Conservation (phyloP, 192 early-diverging fungal species). For the Geosiphon pyriformis region DNA sequence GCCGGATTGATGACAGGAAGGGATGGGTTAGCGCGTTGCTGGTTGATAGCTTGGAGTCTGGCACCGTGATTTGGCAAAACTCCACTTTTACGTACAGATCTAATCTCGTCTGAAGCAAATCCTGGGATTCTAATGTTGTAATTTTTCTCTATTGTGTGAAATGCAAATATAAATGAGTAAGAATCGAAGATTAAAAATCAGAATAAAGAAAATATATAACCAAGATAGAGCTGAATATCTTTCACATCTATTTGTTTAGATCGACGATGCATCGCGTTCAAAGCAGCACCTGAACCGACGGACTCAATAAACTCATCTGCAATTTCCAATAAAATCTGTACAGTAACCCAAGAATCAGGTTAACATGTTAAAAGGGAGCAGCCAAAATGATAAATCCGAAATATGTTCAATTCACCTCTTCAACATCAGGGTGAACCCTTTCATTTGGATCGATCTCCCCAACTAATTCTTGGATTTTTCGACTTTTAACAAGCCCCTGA, state of each 20-base stretch:
- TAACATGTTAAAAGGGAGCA: too few relatives aligned
- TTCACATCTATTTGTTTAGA: slow-evolving; percentile 75
- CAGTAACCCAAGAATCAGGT: too few relatives aligned
- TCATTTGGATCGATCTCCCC: slow-evolving; percentile 76
- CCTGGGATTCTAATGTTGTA: slow-evolving; percentile 89
- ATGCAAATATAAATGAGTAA: not conserved
- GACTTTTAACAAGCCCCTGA: slow-evolving; percentile 39
- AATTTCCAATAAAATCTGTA: slow-evolving; percentile 71
- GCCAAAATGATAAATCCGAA: too few relatives aligned
- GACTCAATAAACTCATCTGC: slow-evolving; percentile 87
- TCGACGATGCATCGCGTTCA: slow-evolving; percentile 77
- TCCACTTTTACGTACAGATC: slow-evolving; percentile 63
- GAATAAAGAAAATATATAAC: slow-evolving; percentile 31
- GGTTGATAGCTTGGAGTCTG: slow-evolving; percentile 54
- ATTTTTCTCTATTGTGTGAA: slow-evolving; percentile 56
- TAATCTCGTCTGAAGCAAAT: slow-evolving; percentile 75
- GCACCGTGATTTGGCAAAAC: slow-evolving; percentile 61
- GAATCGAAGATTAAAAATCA: not conserved
- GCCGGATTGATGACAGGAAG: not conserved
- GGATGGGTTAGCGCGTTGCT: not conserved
- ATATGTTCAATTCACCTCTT: too few relatives aligned
- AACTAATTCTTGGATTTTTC: slow-evolving; percentile 83
- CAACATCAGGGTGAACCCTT: slow-evolving; percentile 75
- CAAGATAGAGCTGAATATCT: slow-evolving; percentile 79
- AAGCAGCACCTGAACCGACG: slow-evolving; percentile 75